Conservation (phyloP, 768 basidiomycete species). For the Naganishia friedmannii region DNA sequence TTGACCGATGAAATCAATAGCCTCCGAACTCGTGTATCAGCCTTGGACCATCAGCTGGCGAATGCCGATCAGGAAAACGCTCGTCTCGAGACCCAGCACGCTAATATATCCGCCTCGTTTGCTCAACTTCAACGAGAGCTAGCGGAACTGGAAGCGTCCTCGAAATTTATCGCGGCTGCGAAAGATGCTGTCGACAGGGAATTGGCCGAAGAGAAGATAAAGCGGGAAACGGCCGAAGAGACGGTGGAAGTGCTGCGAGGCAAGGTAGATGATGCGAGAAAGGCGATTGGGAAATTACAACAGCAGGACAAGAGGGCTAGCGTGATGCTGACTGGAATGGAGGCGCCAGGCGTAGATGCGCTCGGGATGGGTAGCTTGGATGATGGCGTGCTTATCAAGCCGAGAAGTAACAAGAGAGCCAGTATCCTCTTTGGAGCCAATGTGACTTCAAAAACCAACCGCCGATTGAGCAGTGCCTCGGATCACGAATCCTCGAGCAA, state of each 20-base stretch:
- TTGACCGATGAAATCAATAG: constrained; percentile 6
- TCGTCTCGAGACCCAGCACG: constrained; percentile 16
- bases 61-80: constrained; percentile 4
- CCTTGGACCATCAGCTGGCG: constrained; percentile 3
- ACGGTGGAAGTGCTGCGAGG: constrained; percentile 43
- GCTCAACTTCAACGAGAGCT: constrained; percentile 21
- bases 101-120: background rate
- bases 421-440: constrained; percentile 33
- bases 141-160: constrained; percentile 10
- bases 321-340: background rate
- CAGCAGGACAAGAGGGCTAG: constrained; percentile 41
- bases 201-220: constrained; percentile 41
- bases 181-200: constrained; percentile 47
- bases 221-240: constrained; percentile 48
- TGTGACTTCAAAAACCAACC: background rate
- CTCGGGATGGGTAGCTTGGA: constrained; percentile 1
- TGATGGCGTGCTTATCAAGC: background rate
- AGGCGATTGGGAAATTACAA: constrained; percentile 45
- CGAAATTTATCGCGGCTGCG: constrained; percentile 42
- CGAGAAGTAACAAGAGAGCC: constrained; percentile 35
- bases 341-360: constrained; percentile 2
- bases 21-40: constrained; percentile 2
- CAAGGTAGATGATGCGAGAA: constrained; percentile 47
- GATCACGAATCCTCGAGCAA: background rate
- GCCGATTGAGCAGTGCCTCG: constrained; percentile 16